Evolutionary conservation across 1,284 basidiomycete species (phyloP), one percentile per base, ranked within the genome.

Genomic region (Boletellus deceptivus): DNA sequence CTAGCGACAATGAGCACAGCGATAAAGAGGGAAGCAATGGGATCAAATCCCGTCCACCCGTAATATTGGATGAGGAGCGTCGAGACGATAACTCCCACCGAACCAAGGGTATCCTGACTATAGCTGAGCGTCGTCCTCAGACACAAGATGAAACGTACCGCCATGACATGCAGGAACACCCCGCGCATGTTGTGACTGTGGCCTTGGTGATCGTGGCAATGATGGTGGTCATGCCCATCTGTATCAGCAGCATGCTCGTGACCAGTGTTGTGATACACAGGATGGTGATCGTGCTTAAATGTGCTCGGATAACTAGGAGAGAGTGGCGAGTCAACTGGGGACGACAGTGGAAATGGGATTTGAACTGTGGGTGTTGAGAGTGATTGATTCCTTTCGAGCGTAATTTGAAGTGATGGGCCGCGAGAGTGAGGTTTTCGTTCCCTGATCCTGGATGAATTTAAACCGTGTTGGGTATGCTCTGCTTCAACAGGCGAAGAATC

Each of bases 1-100:
- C 91, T 94, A 3, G 91, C 96, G 25, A 93, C 91, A 60, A 99
- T 99, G 56, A 99, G 76, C 9, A 92, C 73, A 1, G 97, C 97
- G 61, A 99, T 99, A 68, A 99, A 95, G 35, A 99, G 75, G 10
- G 93, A 97, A 0, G 97, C 97, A 55, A 99, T 94, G 3, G 97
- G 97, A 70, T 99, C 97, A 67, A 98, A 99, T 16, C 95, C 95
- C 3, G 97, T 99, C 95, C 95, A 99, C n/a, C 96, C 96, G 61
- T 97, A 99, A 53, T 87, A 87, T 61, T 96, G 86, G 59, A 99
- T 99, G 53, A 99, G 79, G 14, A 99, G 74, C 3, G 97, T 99
- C 20, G 95, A 98, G 48, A 98, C 82, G 64, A 99, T 99, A 8
- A 99, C 97, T n/a, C 97, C 97, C 17, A 99, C 95, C 10, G 93